These are phyloP conservation scores for Camellia granthamiana DNA, from an alignment of 148 eudicot genomes.

Conservation along the genomic window DNA sequence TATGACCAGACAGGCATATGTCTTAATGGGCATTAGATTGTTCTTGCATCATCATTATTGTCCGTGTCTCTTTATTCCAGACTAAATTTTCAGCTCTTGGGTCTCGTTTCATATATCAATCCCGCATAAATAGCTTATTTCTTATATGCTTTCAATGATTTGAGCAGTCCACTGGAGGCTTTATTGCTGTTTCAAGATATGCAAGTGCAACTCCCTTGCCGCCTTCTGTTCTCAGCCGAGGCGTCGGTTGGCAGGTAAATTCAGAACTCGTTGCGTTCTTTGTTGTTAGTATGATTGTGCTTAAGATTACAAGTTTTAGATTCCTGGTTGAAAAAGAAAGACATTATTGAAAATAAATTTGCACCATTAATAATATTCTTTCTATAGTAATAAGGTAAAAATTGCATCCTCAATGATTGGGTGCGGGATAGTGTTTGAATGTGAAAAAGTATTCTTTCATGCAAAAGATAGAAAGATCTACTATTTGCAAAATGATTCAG, in stretches of 20 bases:
- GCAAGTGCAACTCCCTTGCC: conserved; percentile 97
- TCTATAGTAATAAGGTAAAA: not conserved
- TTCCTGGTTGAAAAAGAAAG: not conserved
- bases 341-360: not conserved
- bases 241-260: conserved; percentile 96
- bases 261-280: conserved; percentile 1
- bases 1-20: not conserved
- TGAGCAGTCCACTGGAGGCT: conserved; percentile 87
- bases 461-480: not conserved
- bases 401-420: not conserved
- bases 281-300: not conserved
- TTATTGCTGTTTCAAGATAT: conserved; percentile 83
- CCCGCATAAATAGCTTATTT: conserved; percentile 2
- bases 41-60: conserved; percentile 1
- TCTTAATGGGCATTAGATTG: not conserved
- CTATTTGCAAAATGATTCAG: not conserved
- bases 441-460: not conserved
- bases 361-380: not conserved
- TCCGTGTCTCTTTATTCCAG: not conserved
- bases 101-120: not conserved
- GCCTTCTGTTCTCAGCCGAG: conserved; percentile 94
- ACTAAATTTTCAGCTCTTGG: conserved; percentile 1
- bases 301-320: not conserved
- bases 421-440: conserved; percentile 1
- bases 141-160: conserved; percentile 16